Conservation (phyloP, 495 filamentous ascomycete genomes). For the Penicillium cosmopolitanum region DNA sequence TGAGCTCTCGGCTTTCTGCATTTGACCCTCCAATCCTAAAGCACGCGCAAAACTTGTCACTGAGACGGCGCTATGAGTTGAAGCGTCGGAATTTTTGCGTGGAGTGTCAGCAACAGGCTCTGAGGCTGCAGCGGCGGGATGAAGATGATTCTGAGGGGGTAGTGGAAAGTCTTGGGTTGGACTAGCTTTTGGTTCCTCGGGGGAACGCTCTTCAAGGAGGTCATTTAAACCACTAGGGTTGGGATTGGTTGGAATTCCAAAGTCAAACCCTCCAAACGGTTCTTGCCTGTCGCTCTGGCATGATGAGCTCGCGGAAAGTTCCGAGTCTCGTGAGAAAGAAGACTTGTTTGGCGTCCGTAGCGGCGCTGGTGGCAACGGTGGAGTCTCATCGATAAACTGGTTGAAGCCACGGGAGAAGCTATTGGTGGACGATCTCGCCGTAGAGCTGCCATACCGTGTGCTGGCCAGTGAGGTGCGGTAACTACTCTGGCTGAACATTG, state of each 20-base stretch:
- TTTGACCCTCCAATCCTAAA: conserved; percentile 41
- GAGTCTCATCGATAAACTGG: conserved; percentile 41
- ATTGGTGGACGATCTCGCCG: conserved; percentile 44
- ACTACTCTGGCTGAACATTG: conserved; percentile 48
- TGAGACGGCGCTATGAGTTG: conserved; percentile 36
- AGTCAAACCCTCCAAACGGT: conserved; percentile 37
- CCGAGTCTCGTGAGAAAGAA: conserved; percentile 29
- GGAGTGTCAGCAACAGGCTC: conserved; percentile 12
- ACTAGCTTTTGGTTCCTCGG: conserved; percentile 7
- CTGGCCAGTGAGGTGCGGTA: conserved; percentile 49
- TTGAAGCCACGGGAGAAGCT: conserved; percentile 39
- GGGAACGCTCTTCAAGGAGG: conserved; percentile 19
- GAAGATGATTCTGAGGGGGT: conserved; percentile 20
- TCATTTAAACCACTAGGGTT: conserved; percentile 24
- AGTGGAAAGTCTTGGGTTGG: conserved; percentile 11
- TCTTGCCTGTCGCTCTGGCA: conserved; percentile 26
- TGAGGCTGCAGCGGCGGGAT: conserved; percentile 18
- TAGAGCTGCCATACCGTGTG: conserved; percentile 44
- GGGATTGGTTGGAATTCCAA: conserved; percentile 24
- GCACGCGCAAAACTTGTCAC: conserved; percentile 47
- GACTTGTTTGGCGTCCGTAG: conserved; percentile 31
- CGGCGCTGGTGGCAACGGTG: conserved; percentile 39
- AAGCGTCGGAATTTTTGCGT: conserved; percentile 39
- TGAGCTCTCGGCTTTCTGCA: conserved; percentile 63
- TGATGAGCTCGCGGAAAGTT: conserved; percentile 26